Evolutionary conservation across 2,329 filamentous ascomycete species (phyloP).

Genomic region (Xylariaceae sp.): DNA sequence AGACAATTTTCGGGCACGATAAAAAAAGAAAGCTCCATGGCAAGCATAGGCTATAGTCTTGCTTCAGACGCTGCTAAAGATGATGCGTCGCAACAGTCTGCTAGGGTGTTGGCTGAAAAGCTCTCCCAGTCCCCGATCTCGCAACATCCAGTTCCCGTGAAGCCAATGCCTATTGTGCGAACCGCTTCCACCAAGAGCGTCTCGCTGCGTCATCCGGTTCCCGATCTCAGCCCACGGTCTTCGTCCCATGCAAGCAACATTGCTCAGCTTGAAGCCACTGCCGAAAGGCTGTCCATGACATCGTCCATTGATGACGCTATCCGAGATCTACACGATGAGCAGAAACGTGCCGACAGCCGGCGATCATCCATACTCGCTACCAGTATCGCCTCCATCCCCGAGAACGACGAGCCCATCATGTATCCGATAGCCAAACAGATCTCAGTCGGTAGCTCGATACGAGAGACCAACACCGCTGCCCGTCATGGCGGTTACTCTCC

Average conservation of each 20-base stretch:
- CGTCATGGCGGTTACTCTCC: conserved; percentile 67
- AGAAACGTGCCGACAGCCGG: conserved; percentile 64
- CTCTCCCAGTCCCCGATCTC: conserved; percentile 11
- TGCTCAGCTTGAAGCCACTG: conserved; percentile 67
- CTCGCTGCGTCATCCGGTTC: conserved; percentile 52
- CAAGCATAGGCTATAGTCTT: conserved; percentile 8
- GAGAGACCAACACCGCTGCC: conserved; percentile 62
- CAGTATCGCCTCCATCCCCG: conserved; percentile 36
- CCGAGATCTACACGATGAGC: conserved; percentile 63
- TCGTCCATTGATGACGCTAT: conserved; percentile 76
- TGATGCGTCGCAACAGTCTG: conserved; percentile 1
- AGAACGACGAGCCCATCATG: conserved; percentile 28
- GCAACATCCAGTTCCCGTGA: conserved; percentile 25
- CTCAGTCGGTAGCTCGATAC: conserved; percentile 55
- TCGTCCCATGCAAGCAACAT: conserved; percentile 63
- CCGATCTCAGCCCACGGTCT: conserved; percentile 57
- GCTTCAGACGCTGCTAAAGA: conserved; percentile 14
- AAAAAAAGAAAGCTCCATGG: conserved; percentile 19
- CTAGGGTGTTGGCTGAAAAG: conserved; percentile 14
- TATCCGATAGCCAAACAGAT: conserved; percentile 40
- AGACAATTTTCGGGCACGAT: conserved; percentile 3
- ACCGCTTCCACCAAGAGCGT: conserved; percentile 42
- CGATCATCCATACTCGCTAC: conserved; percentile 57
- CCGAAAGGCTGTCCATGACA: conserved; percentile 67
- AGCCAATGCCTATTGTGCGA: conserved; percentile 42